A percentile compares a stretch with the other conserved stretches of the same genome.
phyloP scores from a whole-genome alignment of 192 early-diverging fungal genomes.

The Podochytrium sp. region DNA sequence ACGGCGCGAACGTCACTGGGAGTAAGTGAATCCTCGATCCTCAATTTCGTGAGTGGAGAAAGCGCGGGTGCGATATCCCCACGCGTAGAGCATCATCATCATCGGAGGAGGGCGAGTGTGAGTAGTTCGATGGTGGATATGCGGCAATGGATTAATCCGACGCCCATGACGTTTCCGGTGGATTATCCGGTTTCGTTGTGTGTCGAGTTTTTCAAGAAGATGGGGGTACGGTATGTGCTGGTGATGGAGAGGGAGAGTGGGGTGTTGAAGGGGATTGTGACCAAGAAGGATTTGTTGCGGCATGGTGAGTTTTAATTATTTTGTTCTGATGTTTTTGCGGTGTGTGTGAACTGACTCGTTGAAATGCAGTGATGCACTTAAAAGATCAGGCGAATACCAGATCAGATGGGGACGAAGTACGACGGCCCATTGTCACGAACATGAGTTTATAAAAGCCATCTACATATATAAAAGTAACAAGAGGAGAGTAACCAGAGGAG shows the following conservation, averaged over 20 bases:
- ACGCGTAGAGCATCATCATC: too few relatives aligned
- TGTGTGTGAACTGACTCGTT: too few relatives aligned
- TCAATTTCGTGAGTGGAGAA: constrained; percentile 17
- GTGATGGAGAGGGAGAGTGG: constrained; percentile 36
- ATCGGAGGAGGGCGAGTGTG: too few relatives aligned
- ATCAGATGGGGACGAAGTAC: too few relatives aligned
- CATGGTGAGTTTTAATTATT: constrained; percentile 36
- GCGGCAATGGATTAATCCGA: constrained; percentile 52
- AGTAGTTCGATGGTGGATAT: constrained; percentile 47
- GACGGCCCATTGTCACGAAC: too few relatives aligned
- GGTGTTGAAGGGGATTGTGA: constrained; percentile 39
- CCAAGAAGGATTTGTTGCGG: constrained; percentile 52
- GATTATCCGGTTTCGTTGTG: constrained; percentile 48
- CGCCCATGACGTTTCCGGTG: constrained; percentile 49
- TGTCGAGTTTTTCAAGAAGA: constrained; percentile 60
- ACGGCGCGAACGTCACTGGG: not conserved
- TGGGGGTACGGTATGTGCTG: constrained; percentile 52
- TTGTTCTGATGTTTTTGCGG: too few relatives aligned
- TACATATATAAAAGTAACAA: too few relatives aligned
- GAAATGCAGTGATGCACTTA: too few relatives aligned
- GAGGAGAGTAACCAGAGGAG: too few relatives aligned
- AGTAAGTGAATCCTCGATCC: not conserved
- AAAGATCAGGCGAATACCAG: too few relatives aligned
- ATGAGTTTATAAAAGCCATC: too few relatives aligned
- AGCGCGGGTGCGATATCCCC: not conserved